Base-by-base conservation (phyloP, 257 asterid species). In the Petunia axillaris region DNA sequence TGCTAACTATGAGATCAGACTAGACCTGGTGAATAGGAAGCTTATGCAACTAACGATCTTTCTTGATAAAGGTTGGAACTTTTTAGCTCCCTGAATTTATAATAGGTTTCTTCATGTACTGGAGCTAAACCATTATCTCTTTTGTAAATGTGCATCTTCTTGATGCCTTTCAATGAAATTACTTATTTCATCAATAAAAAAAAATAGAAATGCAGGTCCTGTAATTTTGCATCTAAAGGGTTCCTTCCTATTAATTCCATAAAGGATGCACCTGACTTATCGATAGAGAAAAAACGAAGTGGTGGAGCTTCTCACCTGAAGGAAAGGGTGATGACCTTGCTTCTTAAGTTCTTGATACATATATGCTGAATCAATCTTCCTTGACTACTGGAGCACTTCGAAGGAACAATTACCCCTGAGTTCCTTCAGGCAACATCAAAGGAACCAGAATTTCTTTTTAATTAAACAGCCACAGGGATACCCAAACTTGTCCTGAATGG, bases 401-500 rank as follows among this genome's bases (percentile, higher is more conserved):
- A 73, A 40, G 65, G 59, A 46, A 48, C 76, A 44, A 63, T 2
- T 41, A 57, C 59, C 75, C 6, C 10, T 64, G 54, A 44, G 44
- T 78, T 8, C 1, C 50, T 60, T 11, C 35, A 39, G 55, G 55
- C 75, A 44, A 25, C 38, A 10, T 83, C 77, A 79, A 57, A 53
- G 66, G 82, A 80, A 79, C 81, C 77, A 46, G 64, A 41, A 41
- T 60, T 57, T 15, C 48, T 57, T 81, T 75, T 74, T 38, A 54
- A 79, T 85, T 85, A 91, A 80, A 88, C 93, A 85, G 98, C 98
- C 87, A 87, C 87, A 0, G 88, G 88, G 75, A 93, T 79, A 80
- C 76, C 89, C 81, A 88, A 79, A 79, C 86, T 91, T n/a, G 40
- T 65, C 85, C 74, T 80, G 82, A 64, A 65, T 44, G 64, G 75